phyloP scores from a whole-genome alignment of 1,284 basidiomycete genomes.

The Leucocoprinus gongylophorus region DNA sequence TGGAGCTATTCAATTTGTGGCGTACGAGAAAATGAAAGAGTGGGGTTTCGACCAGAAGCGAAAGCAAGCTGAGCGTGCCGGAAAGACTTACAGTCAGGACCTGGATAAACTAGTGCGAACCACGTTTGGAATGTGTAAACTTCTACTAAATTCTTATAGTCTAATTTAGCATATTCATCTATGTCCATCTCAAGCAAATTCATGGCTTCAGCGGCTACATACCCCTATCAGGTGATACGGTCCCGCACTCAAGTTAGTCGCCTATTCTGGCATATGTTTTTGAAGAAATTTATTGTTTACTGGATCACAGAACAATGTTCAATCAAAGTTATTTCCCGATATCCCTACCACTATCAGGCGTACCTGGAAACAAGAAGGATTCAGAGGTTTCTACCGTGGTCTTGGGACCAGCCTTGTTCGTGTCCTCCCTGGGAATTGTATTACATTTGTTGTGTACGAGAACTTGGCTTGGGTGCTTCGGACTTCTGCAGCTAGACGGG shows the following conservation, averaged over 20 bases:
- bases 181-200: constrained; percentile 93
- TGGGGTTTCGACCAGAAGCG: constrained; percentile 79
- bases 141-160: constrained; percentile 39
- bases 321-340: constrained; percentile 63
- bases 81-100: constrained; percentile 57
- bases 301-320: constrained; percentile 50
- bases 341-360: constrained; percentile 75
- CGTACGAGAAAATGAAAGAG: constrained; percentile 93
- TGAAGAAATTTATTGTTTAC: not conserved
- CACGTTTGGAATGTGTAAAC: not conserved
- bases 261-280: not conserved
- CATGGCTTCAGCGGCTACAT: constrained; percentile 79
- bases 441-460: constrained; percentile 98
- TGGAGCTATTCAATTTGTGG: constrained; percentile 94
- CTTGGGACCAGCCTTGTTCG: constrained; percentile 94
- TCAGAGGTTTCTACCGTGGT: constrained; percentile 90
- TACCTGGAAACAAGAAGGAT: constrained; percentile 79
- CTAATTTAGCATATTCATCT: constrained; percentile 86
- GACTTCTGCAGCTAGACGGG: constrained; percentile 45
- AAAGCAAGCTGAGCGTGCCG: constrained; percentile 49
- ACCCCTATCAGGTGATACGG: constrained; percentile 96
- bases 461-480: constrained; percentile 84
- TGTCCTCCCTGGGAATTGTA: constrained; percentile 94
- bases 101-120: constrained; percentile 78
- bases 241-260: constrained; percentile 82